Base-by-base conservation (phyloP, 2,329 filamentous ascomycete genomes). In the Botrytis fabae region DNA sequence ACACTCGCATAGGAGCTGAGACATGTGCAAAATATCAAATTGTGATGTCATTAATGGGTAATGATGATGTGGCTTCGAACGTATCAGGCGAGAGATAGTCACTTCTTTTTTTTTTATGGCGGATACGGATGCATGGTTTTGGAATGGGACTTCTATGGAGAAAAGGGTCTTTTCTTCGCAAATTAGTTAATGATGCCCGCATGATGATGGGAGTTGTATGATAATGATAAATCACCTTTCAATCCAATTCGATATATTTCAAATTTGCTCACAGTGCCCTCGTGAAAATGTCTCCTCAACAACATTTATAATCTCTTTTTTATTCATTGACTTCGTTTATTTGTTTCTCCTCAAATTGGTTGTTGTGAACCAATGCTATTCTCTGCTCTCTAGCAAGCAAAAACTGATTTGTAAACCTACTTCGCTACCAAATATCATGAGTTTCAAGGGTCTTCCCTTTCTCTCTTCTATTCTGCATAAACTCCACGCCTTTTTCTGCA, bases 141-240 rank as follows among this genome's bases (percentile, higher is more conserved):
- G 65, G 65, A 22, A 57, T 14, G 28, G 38, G 22, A 20, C 44
- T 38, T 48, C 63, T 28, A 32, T 42, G 65, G 14, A 69, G 38
- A 18, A 42, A 69, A 32, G 10, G 48, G n/a, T 32, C 35, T 42
- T 42, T 42, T 32, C 46, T 48, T 69, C n/a, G 35, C 35, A 62
- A 28, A 35, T 38, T 59, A 69, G 64, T 69, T 57, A 57, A 69
- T 69, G 48, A 59, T 69, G 65, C 35, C 48, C n/a, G 65, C 38
- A 42, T 25, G 51, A 38, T 57, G 48, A 69, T 69, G 35, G 54
- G 54, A 38, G 9, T 70, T 61, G 48, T 54, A 60, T 69, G 44
- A 72, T 72, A 72, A 70, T 40, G 54, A 65, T 60, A 63, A 70
- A 28, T 10, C 2, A n/a, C 51, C 54, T 48, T 48, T 42, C n/a